Percentiles rank a stretch among this genome's conserved stretches.
phyloP scores from a whole-genome alignment of 371 early-diverging fungal genomes.

The Mucor piriformis region DNA sequence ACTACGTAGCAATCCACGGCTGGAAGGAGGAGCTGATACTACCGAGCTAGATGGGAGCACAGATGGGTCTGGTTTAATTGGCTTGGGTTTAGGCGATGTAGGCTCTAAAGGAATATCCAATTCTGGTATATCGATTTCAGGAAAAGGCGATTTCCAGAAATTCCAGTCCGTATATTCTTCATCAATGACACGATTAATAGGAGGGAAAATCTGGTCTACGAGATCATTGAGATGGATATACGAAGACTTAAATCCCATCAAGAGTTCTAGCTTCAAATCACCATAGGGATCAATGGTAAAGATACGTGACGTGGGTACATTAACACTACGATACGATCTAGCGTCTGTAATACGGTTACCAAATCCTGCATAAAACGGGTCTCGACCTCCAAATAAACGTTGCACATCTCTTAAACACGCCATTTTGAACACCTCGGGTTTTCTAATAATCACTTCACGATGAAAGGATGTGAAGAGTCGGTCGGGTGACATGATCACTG shows the following conservation, averaged over 20 bases:
- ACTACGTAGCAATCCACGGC: constrained; percentile 36
- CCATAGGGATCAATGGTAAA: constrained; percentile 97
- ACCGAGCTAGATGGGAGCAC: constrained; percentile 28
- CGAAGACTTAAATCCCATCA: constrained; percentile 82
- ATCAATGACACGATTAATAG: constrained; percentile 51
- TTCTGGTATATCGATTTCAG: constrained; percentile 59
- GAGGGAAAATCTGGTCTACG: constrained; percentile 97
- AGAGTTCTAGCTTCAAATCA: constrained; percentile 89
- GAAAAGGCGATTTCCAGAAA: constrained; percentile 76
- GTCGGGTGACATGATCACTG: constrained; percentile 97
- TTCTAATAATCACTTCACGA: constrained; percentile 93
- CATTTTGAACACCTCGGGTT: constrained; percentile 99
- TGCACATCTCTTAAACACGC: constrained; percentile 93
- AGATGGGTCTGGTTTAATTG: constrained; percentile 44
- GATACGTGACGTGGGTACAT: constrained; percentile 92
- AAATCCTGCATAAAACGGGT: constrained; percentile 98
- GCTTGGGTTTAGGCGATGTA: constrained; percentile 38
- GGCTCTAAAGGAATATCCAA: constrained; percentile 32
- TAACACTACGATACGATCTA: constrained; percentile 93
- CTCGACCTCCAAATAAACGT: constrained; percentile 76
- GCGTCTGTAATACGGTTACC: constrained; percentile 96
- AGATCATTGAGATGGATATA: constrained; percentile 90
- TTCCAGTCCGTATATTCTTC: constrained; percentile 87
- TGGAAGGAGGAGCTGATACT: constrained; percentile 13
- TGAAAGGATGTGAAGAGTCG: constrained; percentile 93